phyloP scores from a whole-genome alignment of 73 alveolate genomes.

The Paramecium tetraurelia region DNA sequence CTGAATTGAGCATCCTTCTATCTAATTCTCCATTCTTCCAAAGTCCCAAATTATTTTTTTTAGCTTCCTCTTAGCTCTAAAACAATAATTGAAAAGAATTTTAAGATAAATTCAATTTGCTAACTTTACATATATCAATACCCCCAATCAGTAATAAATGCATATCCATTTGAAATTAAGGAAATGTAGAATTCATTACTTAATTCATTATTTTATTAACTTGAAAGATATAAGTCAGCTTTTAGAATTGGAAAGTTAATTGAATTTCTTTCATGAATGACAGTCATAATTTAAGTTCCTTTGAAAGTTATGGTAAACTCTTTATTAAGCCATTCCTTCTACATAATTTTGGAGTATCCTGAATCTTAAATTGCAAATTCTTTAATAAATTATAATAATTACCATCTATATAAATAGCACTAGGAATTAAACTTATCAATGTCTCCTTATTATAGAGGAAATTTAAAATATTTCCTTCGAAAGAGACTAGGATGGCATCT shows the following conservation, averaged over 20 bases:
- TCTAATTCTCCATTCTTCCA: slow-evolving; percentile 50
- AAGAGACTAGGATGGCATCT: background rate
- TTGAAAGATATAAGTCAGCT: background rate
- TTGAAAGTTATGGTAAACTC: background rate
- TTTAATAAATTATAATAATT: background rate
- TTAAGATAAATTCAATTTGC: background rate
- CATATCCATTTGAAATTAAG: background rate
- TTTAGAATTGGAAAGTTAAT: background rate
- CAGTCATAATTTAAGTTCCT: background rate
- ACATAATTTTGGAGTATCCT: background rate
- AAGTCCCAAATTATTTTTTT: slow-evolving; percentile 3
- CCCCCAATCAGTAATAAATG: slow-evolving; percentile 43
- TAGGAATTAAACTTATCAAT: slow-evolving; percentile 12
- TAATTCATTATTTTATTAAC: background rate
- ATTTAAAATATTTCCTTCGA: slow-evolving; percentile 6
- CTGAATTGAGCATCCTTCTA: slow-evolving; percentile 7
- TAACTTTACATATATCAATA: background rate
- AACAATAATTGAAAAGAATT: background rate
- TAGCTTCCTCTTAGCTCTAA: background rate
- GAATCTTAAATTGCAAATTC: background rate
- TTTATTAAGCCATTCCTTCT: background rate
- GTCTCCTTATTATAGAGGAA: background rate
- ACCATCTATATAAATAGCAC: slow-evolving; percentile 25
- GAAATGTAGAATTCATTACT: slow-evolving; percentile 1
- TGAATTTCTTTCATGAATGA: background rate